A percentile compares a stretch with the other conserved stretches of the same genome.
Evolutionary conservation across 805 yeast genomes (phyloP).

Genomic region (Candida vaughaniae): DNA sequence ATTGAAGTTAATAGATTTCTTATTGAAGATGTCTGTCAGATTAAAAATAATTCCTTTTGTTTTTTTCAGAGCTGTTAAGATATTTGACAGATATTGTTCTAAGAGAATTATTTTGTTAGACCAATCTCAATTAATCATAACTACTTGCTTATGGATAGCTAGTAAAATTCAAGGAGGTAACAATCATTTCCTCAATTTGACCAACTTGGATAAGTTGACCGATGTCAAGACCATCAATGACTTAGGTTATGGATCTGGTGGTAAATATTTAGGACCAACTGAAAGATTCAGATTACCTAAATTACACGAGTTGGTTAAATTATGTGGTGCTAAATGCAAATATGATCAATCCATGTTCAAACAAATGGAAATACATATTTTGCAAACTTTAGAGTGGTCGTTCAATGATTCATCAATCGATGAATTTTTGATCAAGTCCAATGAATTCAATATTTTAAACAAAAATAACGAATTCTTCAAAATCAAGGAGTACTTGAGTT

Average conservation of each 20-base stretch:
- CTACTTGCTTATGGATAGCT: conserved; percentile 91
- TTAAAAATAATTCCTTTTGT: conserved; percentile 67
- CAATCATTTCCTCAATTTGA: conserved; percentile 57
- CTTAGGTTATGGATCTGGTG: conserved; percentile 50
- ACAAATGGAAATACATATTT: conserved; percentile 60
- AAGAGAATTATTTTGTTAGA: conserved; percentile 79
- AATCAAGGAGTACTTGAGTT: conserved; percentile 50
- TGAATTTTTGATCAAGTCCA: conserved; percentile 30
- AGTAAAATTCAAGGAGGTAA: conserved; percentile 81
- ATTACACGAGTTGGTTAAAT: conserved; percentile 63
- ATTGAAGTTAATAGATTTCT: conserved; percentile 72
- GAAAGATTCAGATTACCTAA: conserved; percentile 75
- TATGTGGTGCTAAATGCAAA: conserved; percentile 64
- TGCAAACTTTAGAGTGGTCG: conserved; percentile 57
- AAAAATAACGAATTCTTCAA: conserved; percentile 35
- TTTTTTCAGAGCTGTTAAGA: conserved; percentile 63
- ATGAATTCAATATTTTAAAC: conserved; percentile 33
- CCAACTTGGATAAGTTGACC: conserved; percentile 20
- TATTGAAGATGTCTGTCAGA: conserved; percentile 67
- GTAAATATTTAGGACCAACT: conserved; percentile 66
- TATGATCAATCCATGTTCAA: conserved; percentile 49
- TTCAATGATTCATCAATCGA: conserved; percentile 59
- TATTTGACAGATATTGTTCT: conserved; percentile 90
- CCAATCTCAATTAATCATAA: conserved; percentile 87
- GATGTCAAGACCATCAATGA: conserved; percentile 33